Percentiles rank a stretch among this genome's conserved stretches.
These are phyloP conservation scores for Penicillium psychrofluorescens DNA, from an alignment of 495 filamentous ascomycete species.

Conservation along the genomic window DNA sequence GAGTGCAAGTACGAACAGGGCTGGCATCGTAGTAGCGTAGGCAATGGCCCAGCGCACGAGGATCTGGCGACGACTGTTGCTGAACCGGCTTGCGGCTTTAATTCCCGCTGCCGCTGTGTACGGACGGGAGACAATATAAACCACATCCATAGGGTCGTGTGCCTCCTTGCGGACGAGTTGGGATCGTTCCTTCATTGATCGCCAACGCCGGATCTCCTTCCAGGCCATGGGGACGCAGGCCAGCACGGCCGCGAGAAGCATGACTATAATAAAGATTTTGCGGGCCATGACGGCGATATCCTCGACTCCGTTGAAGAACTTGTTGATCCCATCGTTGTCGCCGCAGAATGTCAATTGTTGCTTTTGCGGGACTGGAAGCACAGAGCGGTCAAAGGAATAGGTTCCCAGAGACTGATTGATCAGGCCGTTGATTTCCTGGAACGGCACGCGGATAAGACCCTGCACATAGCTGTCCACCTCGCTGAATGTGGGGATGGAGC, in stretches of 20 bases:
- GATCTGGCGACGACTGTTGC: slow-evolving; percentile 57
- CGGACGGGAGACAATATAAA: slow-evolving; percentile 80
- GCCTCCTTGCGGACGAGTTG: slow-evolving; percentile 56
- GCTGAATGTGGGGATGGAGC: slow-evolving; percentile 72
- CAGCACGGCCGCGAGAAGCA: slow-evolving; percentile 61
- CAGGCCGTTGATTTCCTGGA: slow-evolving; percentile 64
- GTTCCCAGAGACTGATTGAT: slow-evolving; percentile 58
- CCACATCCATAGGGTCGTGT: slow-evolving; percentile 77
- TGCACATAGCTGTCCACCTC: slow-evolving; percentile 73
- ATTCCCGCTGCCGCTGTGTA: slow-evolving; percentile 65
- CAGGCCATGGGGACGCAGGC: slow-evolving; percentile 72
- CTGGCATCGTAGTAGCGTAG: slow-evolving; percentile 77
- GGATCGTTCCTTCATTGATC: slow-evolving; percentile 60
- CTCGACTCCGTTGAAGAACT: slow-evolving; percentile 73
- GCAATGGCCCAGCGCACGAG: slow-evolving; percentile 78
- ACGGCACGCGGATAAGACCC: slow-evolving; percentile 64
- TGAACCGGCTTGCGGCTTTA: slow-evolving; percentile 62
- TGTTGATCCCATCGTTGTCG: slow-evolving; percentile 70
- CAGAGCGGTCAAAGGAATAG: slow-evolving; percentile 67
- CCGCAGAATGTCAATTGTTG: slow-evolving; percentile 81
- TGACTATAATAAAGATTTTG: slow-evolving; percentile 64
- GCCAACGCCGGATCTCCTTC: slow-evolving; percentile 73
- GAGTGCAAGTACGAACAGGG: slow-evolving; percentile 80
- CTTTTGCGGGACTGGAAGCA: slow-evolving; percentile 77
- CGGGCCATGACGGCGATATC: slow-evolving; percentile 53